Conservation (phyloP, 345 rosid genomes). For the Salix koriyanagi region DNA sequence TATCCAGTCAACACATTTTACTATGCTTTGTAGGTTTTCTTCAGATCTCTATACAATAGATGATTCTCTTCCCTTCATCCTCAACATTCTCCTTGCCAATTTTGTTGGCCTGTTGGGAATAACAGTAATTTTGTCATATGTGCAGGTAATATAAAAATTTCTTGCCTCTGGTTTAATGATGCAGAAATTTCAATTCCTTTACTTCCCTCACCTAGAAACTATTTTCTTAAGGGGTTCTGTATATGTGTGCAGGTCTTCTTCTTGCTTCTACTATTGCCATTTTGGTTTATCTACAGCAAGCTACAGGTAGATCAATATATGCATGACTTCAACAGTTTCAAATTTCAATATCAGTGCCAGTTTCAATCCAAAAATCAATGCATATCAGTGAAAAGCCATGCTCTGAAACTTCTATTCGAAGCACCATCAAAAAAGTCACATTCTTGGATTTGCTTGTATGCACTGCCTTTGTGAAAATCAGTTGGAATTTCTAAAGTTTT, state of each 20-base stretch:
- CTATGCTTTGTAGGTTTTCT: slow-evolving; percentile 54
- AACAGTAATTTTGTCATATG: slow-evolving; percentile 72
- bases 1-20: slow-evolving; percentile 1
- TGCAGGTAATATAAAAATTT: slow-evolving; percentile 53
- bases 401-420: not conserved
- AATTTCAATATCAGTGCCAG: not conserved
- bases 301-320: slow-evolving; percentile 54
- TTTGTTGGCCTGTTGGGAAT: slow-evolving; percentile 85
- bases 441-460: not conserved
- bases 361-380: not conserved
- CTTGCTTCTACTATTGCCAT: slow-evolving; percentile 78
- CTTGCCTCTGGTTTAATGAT: slow-evolving; percentile 11
- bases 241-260: slow-evolving; percentile 54
- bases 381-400: not conserved
- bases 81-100: slow-evolving; percentile 89
- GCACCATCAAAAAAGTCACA: too few relatives aligned
- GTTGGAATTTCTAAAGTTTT: not conserved
- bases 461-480: not conserved
- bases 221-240: slow-evolving; percentile 5
- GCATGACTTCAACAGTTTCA: slow-evolving; percentile 2
- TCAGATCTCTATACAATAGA: slow-evolving; percentile 91
- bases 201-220: not conserved
- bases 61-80: slow-evolving; percentile 94
- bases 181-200: slow-evolving; percentile 1
- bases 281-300: slow-evolving; percentile 83